Evolutionary conservation across 1,284 basidiomycete species (phyloP), one percentile per base, ranked within the genome.

Genomic region (Earliella scabrosa): DNA sequence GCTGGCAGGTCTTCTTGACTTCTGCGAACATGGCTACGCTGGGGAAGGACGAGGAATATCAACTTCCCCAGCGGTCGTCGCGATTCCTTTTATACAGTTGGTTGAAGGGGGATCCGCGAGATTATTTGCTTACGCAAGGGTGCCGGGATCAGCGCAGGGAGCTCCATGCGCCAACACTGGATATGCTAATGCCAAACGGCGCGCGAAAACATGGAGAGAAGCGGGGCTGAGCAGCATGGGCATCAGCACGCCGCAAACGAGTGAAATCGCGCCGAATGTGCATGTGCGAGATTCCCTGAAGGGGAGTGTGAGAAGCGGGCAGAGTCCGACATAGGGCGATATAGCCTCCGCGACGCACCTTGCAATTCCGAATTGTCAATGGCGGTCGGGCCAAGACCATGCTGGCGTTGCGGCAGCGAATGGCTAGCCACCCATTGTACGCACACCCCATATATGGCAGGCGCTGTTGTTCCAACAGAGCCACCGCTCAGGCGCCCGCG

Each of bases 1-100:
- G 78, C 71, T 87, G 88, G 39, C 78, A 80, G 38, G 80, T 56
- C 21, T 73, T 75, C 67, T 81, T 83, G 21, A 74, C 73, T 45
- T 74, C 69, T 27, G 63, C 51, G 34, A 77, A 66, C 78, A 82
- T 82, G 55, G 63, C 49, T 53, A 53, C 53, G 57, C 27, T 38
- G 39, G 50, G 50, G 39, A 46, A 49, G 49, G 46, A 43, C 24
- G 26, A 43, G 50, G 39, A 40, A 55, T 24, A 50, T 45, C 45
- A 61, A 48, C 36, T 49, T 47, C 40, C 32, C 14, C 24, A 32
- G n/a, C 36, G 36, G 10, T 31, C n/a, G 24, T 24, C 3, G 5
- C 41, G n/a, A n/a, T n/a, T n/a, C n/a, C n/a, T n/a, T 48, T 59
- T 59, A 53, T 61, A 56, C 50, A 27, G 50, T 21, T 8, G 10